These are phyloP conservation scores for Lathyrus aphaca DNA, from an alignment of 306 rosid species.

Conservation along the genomic window DNA sequence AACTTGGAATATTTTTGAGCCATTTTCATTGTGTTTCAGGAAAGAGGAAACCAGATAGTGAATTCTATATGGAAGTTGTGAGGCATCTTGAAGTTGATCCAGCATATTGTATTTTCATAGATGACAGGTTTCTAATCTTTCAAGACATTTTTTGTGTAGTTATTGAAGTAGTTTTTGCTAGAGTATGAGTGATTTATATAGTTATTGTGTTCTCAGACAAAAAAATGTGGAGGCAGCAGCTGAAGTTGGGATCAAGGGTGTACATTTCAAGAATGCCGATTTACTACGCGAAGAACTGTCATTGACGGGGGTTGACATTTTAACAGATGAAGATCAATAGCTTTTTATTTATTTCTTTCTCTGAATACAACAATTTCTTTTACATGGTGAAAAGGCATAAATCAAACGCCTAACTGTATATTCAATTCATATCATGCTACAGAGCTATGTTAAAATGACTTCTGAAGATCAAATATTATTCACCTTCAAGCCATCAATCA, in stretches of 20 bases:
- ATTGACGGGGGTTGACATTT: slow-evolving; percentile 56
- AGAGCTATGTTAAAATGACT: slow-evolving; percentile 2
- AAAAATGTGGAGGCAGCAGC: no score
- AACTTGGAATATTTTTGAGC: slow-evolving; percentile 17
- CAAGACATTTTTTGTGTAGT: no score
- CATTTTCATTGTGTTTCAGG: slow-evolving; percentile 58
- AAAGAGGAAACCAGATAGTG: slow-evolving; percentile 90
- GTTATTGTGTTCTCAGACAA: no score
- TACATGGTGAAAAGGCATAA: slow-evolving; percentile 10
- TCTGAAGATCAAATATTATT: no score
- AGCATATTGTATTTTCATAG: slow-evolving; percentile 57
- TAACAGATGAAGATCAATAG: slow-evolving; percentile 38
- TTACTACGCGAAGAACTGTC: slow-evolving; percentile 61
- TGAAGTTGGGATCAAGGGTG: slow-evolving; percentile 72
- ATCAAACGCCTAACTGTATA: no score
- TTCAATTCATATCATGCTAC: slow-evolving; percentile 37
- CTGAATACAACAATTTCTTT: slow-evolving; percentile 19
- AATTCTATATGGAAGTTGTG: slow-evolving; percentile 66
- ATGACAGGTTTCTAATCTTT: no score
- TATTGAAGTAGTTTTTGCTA: no score
- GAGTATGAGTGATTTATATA: no score
- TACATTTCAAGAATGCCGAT: slow-evolving; percentile 68
- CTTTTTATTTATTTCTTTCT: slow-evolving; percentile 5
- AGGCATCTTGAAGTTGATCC: slow-evolving; percentile 77
- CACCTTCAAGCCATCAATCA: no score